Evolutionary conservation across 2,329 filamentous ascomycete genomes (phyloP).

Genomic region (Calonectria honghensis): DNA sequence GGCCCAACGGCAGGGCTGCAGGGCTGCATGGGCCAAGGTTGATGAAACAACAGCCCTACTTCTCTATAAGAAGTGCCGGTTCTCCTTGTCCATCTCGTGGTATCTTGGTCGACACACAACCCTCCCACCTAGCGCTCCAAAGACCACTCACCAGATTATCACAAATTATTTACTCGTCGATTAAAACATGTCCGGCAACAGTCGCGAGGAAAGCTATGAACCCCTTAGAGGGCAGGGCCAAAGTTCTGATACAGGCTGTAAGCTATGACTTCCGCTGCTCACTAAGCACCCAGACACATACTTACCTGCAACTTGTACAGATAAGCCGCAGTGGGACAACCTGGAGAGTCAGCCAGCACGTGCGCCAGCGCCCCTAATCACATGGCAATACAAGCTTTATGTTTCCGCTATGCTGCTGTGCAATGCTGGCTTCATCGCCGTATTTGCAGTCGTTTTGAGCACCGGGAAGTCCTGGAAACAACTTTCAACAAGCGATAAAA

Average conservation of each 20-base stretch:
- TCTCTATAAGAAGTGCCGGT: neutral
- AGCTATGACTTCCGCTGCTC: neutral
- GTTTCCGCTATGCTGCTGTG: neutral
- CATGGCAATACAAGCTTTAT: neutral
- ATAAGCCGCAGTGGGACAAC: neutral
- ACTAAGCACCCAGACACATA: neutral
- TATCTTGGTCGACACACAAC: too few species aligned
- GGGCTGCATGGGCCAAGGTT: neutral
- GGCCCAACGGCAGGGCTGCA: neutral
- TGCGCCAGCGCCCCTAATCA: neutral
- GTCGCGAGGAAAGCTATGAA: slow-evolving; percentile 9
- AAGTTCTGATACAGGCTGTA: neutral
- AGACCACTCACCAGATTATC: too few species aligned
- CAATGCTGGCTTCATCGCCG: neutral
- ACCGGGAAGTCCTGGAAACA: neutral
- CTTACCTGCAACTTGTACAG: neutral
- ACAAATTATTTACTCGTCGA: neutral
- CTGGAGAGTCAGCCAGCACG: neutral
- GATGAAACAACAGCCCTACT: neutral
- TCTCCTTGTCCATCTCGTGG: neutral
- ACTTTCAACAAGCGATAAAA: neutral
- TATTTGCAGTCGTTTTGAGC: neutral
- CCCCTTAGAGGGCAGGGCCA: neutral
- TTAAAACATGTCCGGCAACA: neutral
- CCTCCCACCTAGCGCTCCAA: neutral